Evolutionary conservation across 2,329 filamentous ascomycete genomes (phyloP), one percentile per base, ranked within the genome.

Genomic region (Botrytis pseudocinerea): DNA sequence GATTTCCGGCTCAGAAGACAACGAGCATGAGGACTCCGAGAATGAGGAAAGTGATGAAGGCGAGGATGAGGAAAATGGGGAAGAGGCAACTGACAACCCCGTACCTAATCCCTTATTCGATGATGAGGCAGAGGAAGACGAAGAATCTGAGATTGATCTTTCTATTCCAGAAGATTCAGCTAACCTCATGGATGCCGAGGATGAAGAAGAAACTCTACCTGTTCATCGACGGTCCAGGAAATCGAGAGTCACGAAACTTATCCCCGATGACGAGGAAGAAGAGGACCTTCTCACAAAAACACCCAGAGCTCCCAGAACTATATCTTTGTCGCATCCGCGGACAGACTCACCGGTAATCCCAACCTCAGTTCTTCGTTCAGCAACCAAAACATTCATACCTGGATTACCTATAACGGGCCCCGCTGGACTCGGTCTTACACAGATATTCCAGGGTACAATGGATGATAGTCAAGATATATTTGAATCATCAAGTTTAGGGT

Each of bases 361-460:
- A 5, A 88, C 85, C 25, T 92, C 90, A 0, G 88, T 91, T 2
- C 81, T 92, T n/a, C 88, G 90, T 59, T 92, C 90, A 6, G 90
- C 90, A 3, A 90, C 87, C 74, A 92, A 92, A 82, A 87, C 85
- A 0, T 91, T 92, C 77, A 92, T 93, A 73, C 92, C 91, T 5
- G 91, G 90, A 1, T 83, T 93, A 32, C 88, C 90, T 3, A 85
- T 91, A 6, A 82, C 85, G 10, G 87, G 86, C 0, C 85, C 89
- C 35, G 89, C 89, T 51, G 90, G 89, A 4, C 83, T 97, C 60
- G 92, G 93, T 16, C 86, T 97, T 62, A 97, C 94, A 0, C 95
- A 97, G 78, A 95, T 96, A 75, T 98, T 97, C 80, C 93, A 92
- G 8, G 93, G 93, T 20, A 97, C 94, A 1, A 92, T 98, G 89